Conservation (phyloP, 2,329 filamentous ascomycete genomes). For the Cordyceps fumosorosea region DNA sequence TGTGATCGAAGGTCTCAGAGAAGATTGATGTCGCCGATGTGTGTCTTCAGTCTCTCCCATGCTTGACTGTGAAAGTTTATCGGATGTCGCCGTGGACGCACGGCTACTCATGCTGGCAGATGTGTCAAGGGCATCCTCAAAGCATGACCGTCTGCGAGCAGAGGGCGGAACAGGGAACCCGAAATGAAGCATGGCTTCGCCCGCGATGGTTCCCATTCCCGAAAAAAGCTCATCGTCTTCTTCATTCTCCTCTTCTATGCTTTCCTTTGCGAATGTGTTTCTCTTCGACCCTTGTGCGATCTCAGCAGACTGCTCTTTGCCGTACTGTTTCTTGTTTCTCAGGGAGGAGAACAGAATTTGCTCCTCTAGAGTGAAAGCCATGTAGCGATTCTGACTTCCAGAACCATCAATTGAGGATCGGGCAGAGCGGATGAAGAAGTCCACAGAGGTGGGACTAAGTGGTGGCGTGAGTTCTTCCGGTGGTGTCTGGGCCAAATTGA, state of each 20-base stretch:
- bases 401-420: constrained; percentile 30
- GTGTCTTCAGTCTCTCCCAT: neutral
- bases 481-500: constrained; percentile 13
- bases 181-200: constrained; percentile 24
- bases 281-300: constrained; percentile 32
- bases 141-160: constrained; percentile 19
- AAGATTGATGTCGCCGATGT: neutral
- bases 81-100: neutral
- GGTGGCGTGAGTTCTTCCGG: constrained; percentile 42
- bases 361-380: constrained; percentile 53
- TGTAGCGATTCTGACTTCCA: constrained; percentile 36
- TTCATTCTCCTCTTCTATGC: neutral
- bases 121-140: constrained; percentile 2
- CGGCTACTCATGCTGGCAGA: neutral
- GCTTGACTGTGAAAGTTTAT: constrained; percentile 1
- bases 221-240: neutral
- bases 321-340: constrained; percentile 48
- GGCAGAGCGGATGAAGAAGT: constrained; percentile 38
- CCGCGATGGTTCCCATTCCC: constrained; percentile 22
- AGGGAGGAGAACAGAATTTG: constrained; percentile 52
- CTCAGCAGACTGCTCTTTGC: constrained; percentile 41
- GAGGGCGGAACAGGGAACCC: constrained; percentile 30
- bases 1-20: neutral
- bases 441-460: constrained; percentile 44
- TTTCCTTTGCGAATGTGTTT: neutral